Evolutionary conservation across 805 yeast genomes (phyloP), one percentile per base, ranked within the genome.

Genomic region (Ogataea nakhonphanomensis): DNA sequence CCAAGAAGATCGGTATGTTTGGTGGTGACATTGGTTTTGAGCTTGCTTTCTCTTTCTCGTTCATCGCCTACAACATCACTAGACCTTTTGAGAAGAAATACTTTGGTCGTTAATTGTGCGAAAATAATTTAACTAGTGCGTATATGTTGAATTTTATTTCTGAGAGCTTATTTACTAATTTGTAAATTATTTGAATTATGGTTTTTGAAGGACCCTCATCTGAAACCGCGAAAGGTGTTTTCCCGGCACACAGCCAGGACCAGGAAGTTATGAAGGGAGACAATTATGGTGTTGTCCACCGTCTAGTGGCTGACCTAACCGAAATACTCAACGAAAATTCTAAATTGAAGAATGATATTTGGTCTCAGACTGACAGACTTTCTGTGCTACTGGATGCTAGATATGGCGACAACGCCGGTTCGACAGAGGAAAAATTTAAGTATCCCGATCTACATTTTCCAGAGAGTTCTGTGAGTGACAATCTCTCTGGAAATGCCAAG

Each of bases 1-100:
- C 79, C 29, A 59, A 56, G 26, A 48, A 64, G 48, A 80, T 85
- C 55, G 93, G 91, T 50, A 62, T 51, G 8, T 59, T 50, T 30
- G 95, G 95, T 53, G 96, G 91, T 45, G 96, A 88, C 61, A 73
- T 89, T 57, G 96, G 95, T 25, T 86, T 85, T 58, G 93, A 84
- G 68, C 68, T 89, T 44, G 86, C 81, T 30, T 73, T 74, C 40
- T 74, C 70, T 7, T 85, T 86, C 55, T 66, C 91, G 9, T 79
- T 81, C 49, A 57, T 85, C 40, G 80, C 74, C 20, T 86, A 67
- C 64, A 73, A 76, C 54, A 34, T 67, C 24, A 62, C 69, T 22
- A 73, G 95, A 65, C 79, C 79, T 31, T 55, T 84, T 9, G 95
- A 86, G 68, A 64, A 69, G 59, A 82, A 80, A 62, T 79, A 78